Evolutionary conservation across 768 basidiomycete genomes (phyloP), one percentile per base, ranked within the genome.

Genomic region (Hypsizygus marmoreus): DNA sequence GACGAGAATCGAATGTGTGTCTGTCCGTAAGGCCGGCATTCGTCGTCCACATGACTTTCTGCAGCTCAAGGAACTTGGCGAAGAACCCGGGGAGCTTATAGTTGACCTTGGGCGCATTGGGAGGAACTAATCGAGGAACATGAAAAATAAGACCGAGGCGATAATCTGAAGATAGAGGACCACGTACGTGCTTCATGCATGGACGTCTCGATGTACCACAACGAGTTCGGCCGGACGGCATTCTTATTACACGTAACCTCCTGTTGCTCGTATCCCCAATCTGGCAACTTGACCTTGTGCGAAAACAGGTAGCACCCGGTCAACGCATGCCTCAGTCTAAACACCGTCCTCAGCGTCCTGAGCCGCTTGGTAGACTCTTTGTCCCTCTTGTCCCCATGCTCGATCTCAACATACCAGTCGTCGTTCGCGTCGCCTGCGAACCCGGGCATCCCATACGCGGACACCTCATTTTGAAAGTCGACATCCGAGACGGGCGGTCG

Each of bases 221-320:
- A 62, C 23, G 93, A 94, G 65, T 98, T 98, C 2, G 76, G 79
- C 64, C 72, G 78, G 19, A 87, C 87, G 10, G 97, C 95, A 57
- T 98, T 95, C 77, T 94, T 98, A 70, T 99, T 99, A 67, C 97
- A 99, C 0, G 97, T 98, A 40, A 99, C 97, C 61, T 99, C 97
- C 64, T 99, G 97, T 66, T 99, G 97, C 61, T 97, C 97, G 56
- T 78, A 99, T 0, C 83, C 97, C 97, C 97, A 99, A 4, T 97
- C 90, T 0, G 97, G 97, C 1, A 99, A 71, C 69, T 98, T 98
- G 58, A 97, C 88, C 66, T 97, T 97, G 71, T 99, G 97, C 17
- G 90, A 93, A 75, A 98, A 99, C 28, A 99, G 76, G 63, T 97
- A 98, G 65, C 97, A 99, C 0, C 95, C 94, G 0, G 90, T 89